These are phyloP conservation scores for Lactuca sativa DNA, from an alignment of 129 eudicot genomes.

Conservation along the genomic window DNA sequence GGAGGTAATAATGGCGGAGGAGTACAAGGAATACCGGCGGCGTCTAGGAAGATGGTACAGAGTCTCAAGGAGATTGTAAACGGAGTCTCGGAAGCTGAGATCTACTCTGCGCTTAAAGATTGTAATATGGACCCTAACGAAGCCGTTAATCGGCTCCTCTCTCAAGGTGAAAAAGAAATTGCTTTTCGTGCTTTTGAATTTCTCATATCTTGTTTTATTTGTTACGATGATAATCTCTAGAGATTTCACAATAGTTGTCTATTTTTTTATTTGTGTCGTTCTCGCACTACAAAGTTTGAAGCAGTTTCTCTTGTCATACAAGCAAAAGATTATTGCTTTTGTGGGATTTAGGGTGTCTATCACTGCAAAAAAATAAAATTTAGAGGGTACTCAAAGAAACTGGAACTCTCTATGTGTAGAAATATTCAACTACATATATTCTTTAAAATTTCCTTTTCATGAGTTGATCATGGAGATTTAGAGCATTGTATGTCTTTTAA, in stretches of 20 bases:
- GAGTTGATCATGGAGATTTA: slow-evolving; percentile 16
- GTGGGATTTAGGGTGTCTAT: slow-evolving; percentile 13
- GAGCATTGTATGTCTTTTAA: neutral
- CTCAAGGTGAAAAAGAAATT: slow-evolving; percentile 56
- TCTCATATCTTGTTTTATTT: neutral
- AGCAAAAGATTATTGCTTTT: slow-evolving; percentile 15
- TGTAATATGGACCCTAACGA: slow-evolving; percentile 95
- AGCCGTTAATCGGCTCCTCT: slow-evolving; percentile 75
- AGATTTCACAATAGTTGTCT: slow-evolving; percentile 1
- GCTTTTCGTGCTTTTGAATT: neutral
- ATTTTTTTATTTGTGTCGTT: neutral
- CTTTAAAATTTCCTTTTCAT: neutral
- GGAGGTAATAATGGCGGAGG: slow-evolving; percentile 41
- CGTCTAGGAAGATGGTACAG: slow-evolving; percentile 69
- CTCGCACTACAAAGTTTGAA: neutral
- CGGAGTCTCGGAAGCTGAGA: slow-evolving; percentile 68
- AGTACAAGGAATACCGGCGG: slow-evolving; percentile 54
- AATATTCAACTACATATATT: neutral
- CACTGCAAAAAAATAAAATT: neutral
- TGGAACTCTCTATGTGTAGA: neutral
- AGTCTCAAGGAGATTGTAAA: slow-evolving; percentile 83
- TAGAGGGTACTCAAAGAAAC: neutral
- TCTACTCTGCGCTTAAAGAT: slow-evolving; percentile 75
- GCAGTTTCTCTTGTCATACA: neutral
- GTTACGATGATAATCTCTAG: neutral